Evolutionary conservation across 441 rosid genomes (phyloP).

Genomic region (Bruguiera hainesii): DNA sequence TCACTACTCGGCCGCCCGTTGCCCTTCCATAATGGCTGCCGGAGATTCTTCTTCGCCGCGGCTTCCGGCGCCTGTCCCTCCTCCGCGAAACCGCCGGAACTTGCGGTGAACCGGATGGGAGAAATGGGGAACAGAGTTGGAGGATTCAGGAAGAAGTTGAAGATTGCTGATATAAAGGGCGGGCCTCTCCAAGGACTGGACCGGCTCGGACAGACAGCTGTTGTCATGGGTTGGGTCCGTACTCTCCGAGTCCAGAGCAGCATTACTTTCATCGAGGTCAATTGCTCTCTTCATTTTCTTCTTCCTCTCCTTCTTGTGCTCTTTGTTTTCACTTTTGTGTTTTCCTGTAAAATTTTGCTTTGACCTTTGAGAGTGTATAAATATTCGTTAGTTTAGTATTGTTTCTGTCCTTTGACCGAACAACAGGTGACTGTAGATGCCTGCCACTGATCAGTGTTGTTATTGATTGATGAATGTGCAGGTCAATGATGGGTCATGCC

Average conservation of each 20-base stretch:
- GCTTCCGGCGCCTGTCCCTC: conserved; percentile 37
- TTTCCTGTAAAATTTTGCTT: not conserved
- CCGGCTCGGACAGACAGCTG: conserved; percentile 58
- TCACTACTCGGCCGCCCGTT: conserved; percentile 8
- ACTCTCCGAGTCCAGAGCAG: conserved; percentile 86
- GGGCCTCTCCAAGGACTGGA: conserved; percentile 59
- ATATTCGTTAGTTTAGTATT: not conserved
- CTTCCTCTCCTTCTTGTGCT: not conserved
- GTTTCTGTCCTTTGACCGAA: no score
- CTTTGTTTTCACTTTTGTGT: no score
- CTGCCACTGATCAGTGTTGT: not conserved
- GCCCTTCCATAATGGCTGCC: conserved; percentile 9
- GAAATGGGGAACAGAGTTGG: conserved; percentile 39
- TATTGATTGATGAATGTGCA: conserved; percentile 14
- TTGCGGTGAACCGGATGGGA: conserved; percentile 20
- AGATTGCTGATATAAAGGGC: conserved; percentile 69
- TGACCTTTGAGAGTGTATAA: not conserved
- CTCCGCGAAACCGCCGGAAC: conserved; percentile 29
- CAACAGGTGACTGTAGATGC: not conserved
- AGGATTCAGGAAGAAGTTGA: conserved; percentile 59
- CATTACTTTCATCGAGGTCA: conserved; percentile 78
- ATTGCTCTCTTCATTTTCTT: not conserved
- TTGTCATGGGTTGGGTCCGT: conserved; percentile 84
- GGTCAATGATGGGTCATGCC: conserved; percentile 93
- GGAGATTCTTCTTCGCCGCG: conserved; percentile 35